Evolutionary conservation across 2,329 filamentous ascomycete species (phyloP).

Genomic region (Microdochium trichocladiopsis): DNA sequence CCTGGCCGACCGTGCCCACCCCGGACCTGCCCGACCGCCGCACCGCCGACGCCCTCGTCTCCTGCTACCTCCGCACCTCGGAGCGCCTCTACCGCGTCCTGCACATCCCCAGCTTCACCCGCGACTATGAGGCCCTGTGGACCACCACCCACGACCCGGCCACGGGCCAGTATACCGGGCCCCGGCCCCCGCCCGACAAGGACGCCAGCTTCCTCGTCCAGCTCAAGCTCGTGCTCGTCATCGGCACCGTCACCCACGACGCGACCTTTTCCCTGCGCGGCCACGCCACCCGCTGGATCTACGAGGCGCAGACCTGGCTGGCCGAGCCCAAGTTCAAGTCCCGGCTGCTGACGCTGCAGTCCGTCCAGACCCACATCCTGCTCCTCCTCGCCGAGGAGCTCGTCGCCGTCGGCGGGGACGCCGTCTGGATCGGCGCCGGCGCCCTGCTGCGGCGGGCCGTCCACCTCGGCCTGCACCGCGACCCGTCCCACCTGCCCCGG

Average conservation of each 20-base stretch:
- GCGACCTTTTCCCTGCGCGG: slow-evolving; percentile 33
- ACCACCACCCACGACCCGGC: slow-evolving; percentile 13
- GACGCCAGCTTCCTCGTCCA: slow-evolving; percentile 40
- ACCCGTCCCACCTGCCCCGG: slow-evolving; percentile 40
- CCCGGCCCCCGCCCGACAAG: slow-evolving; percentile 17
- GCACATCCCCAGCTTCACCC: slow-evolving; percentile 48
- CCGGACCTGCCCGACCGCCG: slow-evolving; percentile 23
- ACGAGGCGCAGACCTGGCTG: slow-evolving; percentile 45
- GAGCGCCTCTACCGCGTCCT: slow-evolving; percentile 51
- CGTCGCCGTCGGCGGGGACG: slow-evolving; percentile 38
- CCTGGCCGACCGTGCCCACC: background rate
- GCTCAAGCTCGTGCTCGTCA: slow-evolving; percentile 45
- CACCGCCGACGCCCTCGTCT: slow-evolving; percentile 42
- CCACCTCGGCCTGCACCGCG: slow-evolving; percentile 51
- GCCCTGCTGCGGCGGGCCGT: slow-evolving; percentile 45
- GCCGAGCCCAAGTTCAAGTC: slow-evolving; percentile 37
- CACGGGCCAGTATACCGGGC: too few species aligned
- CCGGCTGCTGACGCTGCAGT: slow-evolving; percentile 34
- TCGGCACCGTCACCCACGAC: slow-evolving; percentile 41
- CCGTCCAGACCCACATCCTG: slow-evolving; percentile 45
- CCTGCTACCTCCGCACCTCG: slow-evolving; percentile 47
- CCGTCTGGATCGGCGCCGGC: slow-evolving; percentile 45
- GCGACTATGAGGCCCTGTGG: slow-evolving; percentile 46
- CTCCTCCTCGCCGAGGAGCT: slow-evolving; percentile 40
- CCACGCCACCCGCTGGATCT: slow-evolving; percentile 40